A percentile compares a stretch with the other conserved stretches of the same genome.
Evolutionary conservation across 805 yeast genomes (phyloP).

Genomic region (Lipomyces yamanashiensis): DNA sequence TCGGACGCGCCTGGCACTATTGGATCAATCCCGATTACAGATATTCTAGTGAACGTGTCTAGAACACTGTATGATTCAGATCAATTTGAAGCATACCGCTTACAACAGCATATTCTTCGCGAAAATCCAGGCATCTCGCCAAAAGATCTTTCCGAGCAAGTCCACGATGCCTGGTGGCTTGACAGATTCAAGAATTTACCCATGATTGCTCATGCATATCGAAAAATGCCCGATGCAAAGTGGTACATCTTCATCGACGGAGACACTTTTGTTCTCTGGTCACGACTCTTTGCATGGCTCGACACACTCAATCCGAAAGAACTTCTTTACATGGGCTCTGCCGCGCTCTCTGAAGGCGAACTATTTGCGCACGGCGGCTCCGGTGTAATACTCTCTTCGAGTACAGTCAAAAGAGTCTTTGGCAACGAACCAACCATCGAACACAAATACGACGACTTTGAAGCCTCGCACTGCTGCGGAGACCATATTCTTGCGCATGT

Average conservation of each 20-base stretch:
- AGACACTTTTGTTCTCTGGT: constrained; percentile 43
- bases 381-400: constrained; percentile 45
- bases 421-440: constrained; percentile 34
- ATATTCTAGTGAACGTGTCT: constrained; percentile 40
- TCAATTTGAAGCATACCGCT: constrained; percentile 41
- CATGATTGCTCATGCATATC: constrained; percentile 46
- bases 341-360: constrained; percentile 36
- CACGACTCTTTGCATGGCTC: constrained; percentile 41
- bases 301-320: constrained; percentile 40
- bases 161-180: constrained; percentile 44
- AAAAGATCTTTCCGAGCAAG: constrained; percentile 8
- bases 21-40: constrained; percentile 45
- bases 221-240: constrained; percentile 37
- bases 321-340: constrained; percentile 44
- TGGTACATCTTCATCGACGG: constrained; percentile 49
- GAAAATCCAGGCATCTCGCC: constrained; percentile 39
- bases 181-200: constrained; percentile 49
- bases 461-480: constrained; percentile 45
- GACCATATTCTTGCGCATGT: constrained; percentile 46
- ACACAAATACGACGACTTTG: constrained; percentile 36
- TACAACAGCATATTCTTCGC: constrained; percentile 37
- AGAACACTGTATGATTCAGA: constrained; percentile 19
- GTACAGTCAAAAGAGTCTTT: constrained; percentile 42
- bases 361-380: constrained; percentile 45
- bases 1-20: constrained; percentile 44